A percentile compares a stretch with the other conserved stretches of the same genome.
Conservation (phyloP, 2,329 filamentous ascomycete genomes). For the Fusarium denticulatum region DNA sequence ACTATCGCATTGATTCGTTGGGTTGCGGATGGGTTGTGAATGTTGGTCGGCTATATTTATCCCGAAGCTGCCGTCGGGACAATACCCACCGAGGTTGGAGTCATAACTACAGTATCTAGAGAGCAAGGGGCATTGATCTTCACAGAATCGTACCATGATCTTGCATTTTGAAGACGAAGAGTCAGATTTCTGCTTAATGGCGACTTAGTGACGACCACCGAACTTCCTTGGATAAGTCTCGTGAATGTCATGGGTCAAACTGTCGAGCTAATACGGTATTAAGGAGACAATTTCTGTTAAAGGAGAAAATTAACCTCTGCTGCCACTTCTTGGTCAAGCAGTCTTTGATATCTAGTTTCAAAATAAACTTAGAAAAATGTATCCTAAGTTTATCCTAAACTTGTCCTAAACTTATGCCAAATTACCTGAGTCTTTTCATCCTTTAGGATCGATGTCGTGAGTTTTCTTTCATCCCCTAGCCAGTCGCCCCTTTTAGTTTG, state of each 20-base stretch:
- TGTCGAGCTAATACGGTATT: neutral
- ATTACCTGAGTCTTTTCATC: neutral
- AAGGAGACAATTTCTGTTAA: neutral
- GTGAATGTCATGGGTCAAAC: neutral
- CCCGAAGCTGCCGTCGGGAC: neutral
- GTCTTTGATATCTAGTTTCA: no score
- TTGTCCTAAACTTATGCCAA: neutral
- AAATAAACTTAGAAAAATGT: neutral
- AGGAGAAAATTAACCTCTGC: no score
- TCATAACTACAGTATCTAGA: neutral
- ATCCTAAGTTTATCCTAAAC: neutral
- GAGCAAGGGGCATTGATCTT: neutral
- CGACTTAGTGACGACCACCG: neutral
- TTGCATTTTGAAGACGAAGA: neutral
- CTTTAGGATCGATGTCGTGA: neutral
- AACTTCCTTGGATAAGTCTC: neutral
- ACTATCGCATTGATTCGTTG: neutral
- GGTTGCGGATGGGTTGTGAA: neutral
- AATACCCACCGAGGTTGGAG: neutral
- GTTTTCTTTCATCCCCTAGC: neutral
- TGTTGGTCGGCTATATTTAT: neutral
- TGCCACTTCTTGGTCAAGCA: neutral
- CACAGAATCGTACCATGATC: neutral
- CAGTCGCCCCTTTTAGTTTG: neutral
- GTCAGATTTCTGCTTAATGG: neutral